phyloP scores from a whole-genome alignment of 176 grass and related monocot species.

The Calamus simplicifolius region DNA sequence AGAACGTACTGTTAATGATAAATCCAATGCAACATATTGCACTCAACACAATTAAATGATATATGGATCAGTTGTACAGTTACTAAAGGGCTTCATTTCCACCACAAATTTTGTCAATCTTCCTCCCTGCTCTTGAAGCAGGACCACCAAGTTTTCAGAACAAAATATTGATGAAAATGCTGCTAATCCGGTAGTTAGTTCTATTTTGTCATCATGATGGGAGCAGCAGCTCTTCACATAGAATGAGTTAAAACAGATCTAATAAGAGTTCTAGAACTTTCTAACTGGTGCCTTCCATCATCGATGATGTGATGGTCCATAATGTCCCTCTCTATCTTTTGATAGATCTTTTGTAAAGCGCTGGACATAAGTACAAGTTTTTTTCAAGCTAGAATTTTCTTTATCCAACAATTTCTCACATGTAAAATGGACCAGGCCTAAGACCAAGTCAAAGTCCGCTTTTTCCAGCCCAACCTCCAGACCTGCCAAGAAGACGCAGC shows the following conservation, averaged over 20 bases:
- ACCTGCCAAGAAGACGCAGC: constrained; percentile 36
- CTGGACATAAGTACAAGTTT: constrained; percentile 36
- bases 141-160: no score
- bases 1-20: no score
- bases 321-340: constrained; percentile 32
- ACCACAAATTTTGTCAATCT: no score
- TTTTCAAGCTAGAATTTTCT: constrained; percentile 9
- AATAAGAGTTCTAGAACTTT: constrained; percentile 45
- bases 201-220: no score
- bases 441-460: constrained; percentile 31
- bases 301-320: constrained; percentile 24
- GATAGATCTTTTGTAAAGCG: constrained; percentile 38
- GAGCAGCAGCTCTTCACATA: neutral
- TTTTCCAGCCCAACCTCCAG: constrained; percentile 28
- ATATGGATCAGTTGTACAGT: no score
- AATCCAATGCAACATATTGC: no score
- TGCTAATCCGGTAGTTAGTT: no score
- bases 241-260: constrained; percentile 40
- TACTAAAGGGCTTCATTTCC: no score
- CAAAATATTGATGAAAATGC: no score
- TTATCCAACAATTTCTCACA: constrained; percentile 53
- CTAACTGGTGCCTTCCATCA: constrained; percentile 36
- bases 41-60: no score
- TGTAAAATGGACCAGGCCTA: constrained; percentile 53
- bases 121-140: no score